A percentile compares a stretch with the other conserved stretches of the same genome.
These are phyloP conservation scores for Peltaster fructicola DNA, from an alignment of 2,329 filamentous ascomycete genomes.

Conservation along the genomic window DNA sequence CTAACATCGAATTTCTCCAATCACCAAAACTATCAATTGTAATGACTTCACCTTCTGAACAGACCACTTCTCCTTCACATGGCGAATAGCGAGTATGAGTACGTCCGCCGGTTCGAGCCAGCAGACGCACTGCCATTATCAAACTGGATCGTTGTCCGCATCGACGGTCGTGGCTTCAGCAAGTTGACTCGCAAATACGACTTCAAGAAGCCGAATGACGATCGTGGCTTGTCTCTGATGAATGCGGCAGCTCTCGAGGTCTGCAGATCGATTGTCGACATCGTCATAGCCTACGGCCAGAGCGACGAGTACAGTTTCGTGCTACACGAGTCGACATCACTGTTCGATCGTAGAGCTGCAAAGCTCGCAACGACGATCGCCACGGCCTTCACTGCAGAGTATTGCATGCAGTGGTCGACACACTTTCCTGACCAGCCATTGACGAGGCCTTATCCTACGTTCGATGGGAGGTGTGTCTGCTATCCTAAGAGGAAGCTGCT, in stretches of 20 bases:
- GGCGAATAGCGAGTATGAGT: constrained; percentile 56
- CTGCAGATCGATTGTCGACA: constrained; percentile 65
- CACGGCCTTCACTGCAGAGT: constrained; percentile 85
- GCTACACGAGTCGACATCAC: constrained; percentile 43
- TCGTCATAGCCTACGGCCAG: constrained; percentile 76
- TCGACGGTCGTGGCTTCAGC: constrained; percentile 88
- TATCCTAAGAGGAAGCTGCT: constrained; percentile 73
- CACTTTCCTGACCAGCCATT: constrained; percentile 59
- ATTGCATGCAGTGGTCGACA: constrained; percentile 60
- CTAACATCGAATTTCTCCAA: too few species aligned
- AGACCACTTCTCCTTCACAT: too few species aligned
- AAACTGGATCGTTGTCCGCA: constrained; percentile 87
- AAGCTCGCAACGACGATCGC: constrained; percentile 85
- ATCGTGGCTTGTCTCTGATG: constrained; percentile 77
- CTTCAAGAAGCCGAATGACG: constrained; percentile 88
- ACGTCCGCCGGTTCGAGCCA: constrained; percentile 80
- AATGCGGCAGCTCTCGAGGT: constrained; percentile 79
- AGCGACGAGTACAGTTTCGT: constrained; percentile 77
- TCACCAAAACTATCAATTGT: too few species aligned
- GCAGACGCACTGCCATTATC: constrained; percentile 65
- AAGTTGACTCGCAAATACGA: constrained; percentile 45
- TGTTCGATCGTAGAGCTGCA: constrained; percentile 77
- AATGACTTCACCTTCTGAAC: too few species aligned
- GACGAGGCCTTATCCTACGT: constrained; percentile 62
- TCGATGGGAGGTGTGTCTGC: constrained; percentile 79